Conservation (phyloP, 192 early-diverging fungal genomes). For the Umbelopsis vinacea region DNA sequence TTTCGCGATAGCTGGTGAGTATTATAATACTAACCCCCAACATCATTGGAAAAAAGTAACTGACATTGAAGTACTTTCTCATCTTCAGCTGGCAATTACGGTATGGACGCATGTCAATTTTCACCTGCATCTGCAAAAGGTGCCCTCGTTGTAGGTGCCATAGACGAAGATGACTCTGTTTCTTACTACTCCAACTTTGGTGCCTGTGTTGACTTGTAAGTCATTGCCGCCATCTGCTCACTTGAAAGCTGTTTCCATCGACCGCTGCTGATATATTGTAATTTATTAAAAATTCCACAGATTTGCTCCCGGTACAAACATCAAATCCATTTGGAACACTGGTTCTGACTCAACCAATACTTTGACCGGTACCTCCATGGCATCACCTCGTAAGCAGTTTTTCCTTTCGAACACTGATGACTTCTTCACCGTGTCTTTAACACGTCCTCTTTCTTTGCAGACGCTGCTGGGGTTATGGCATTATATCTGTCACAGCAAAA, state of each 20-base stretch:
- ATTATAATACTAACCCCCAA: neutral
- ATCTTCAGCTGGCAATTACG: slow-evolving; percentile 58
- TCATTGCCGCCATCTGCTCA: no score
- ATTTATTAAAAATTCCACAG: neutral
- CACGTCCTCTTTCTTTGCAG: slow-evolving; percentile 14
- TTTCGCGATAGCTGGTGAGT: slow-evolving; percentile 51
- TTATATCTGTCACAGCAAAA: slow-evolving; percentile 43
- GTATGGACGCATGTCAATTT: slow-evolving; percentile 58
- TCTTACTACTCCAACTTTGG: slow-evolving; percentile 62
- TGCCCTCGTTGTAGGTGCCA: slow-evolving; percentile 65
- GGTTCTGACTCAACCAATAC: slow-evolving; percentile 56
- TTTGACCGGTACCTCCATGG: slow-evolving; percentile 83
- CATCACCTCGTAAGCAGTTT: slow-evolving; percentile 65
- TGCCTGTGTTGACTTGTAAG: slow-evolving; percentile 57
- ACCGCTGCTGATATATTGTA: neutral
- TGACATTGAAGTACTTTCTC: no score
- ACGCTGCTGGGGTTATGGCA: slow-evolving; percentile 58
- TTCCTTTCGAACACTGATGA: neutral
- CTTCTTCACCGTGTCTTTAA: neutral
- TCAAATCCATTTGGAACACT: slow-evolving; percentile 64
- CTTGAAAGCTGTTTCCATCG: no score
- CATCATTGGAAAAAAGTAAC: neutral
- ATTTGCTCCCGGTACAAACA: slow-evolving; percentile 55
- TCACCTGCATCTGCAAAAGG: slow-evolving; percentile 59
- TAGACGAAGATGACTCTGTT: slow-evolving; percentile 60